Evolutionary conservation across 495 filamentous ascomycete species (phyloP).

Genomic region (Tuber borchii): DNA sequence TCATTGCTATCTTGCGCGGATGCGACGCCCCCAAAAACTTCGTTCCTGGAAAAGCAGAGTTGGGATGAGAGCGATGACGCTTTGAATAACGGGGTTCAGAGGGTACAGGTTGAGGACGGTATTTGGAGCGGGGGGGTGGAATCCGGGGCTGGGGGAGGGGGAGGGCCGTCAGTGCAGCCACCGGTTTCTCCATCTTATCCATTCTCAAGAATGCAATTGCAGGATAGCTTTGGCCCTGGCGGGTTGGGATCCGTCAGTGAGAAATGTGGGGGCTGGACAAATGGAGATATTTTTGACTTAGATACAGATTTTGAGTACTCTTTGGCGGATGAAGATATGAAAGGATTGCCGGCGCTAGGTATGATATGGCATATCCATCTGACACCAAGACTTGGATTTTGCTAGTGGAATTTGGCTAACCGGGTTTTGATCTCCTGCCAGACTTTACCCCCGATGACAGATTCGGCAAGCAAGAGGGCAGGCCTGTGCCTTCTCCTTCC

Average conservation of each 20-base stretch:
- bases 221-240: slow-evolving; percentile 2
- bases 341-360: neutral
- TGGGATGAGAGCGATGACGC: neutral
- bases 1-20: neutral
- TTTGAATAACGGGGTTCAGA: neutral
- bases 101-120: neutral
- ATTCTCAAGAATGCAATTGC: slow-evolving; percentile 22
- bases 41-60: neutral
- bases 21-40: neutral
- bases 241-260: slow-evolving; percentile 10
- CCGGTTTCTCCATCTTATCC: slow-evolving; percentile 23
- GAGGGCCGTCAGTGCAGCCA: neutral
- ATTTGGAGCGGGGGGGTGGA: neutral
- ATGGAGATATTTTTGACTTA: slow-evolving; percentile 16
- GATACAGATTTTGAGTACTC: slow-evolving; percentile 11
- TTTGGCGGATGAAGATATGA: slow-evolving; percentile 15
- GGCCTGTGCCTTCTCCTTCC: slow-evolving; percentile 1
- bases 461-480: neutral
- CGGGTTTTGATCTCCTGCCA: neutral
- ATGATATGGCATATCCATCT: neutral
- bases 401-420: slow-evolving; percentile 10
- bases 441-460: slow-evolving; percentile 1
- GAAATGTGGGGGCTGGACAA: neutral
- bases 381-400: neutral
- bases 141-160: neutral